These are phyloP conservation scores for Thecaphora thlaspeos DNA, from an alignment of 1,284 basidiomycete genomes.

Conservation along the genomic window DNA sequence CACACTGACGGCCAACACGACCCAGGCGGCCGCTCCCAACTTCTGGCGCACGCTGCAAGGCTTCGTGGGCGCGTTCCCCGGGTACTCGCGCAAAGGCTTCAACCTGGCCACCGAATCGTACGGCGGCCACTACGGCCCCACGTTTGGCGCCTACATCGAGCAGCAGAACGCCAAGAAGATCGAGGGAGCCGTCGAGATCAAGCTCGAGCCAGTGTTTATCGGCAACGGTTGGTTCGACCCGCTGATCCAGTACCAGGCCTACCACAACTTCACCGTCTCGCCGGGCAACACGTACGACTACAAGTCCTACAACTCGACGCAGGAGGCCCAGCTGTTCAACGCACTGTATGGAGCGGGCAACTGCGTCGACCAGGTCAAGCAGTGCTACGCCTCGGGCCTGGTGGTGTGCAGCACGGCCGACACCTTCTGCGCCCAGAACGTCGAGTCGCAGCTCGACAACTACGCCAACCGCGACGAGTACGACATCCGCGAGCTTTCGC, in stretches of 20 bases:
- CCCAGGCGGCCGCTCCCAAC: slow-evolving; percentile 40
- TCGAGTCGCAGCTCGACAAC: slow-evolving; percentile 29
- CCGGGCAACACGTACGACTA: slow-evolving; percentile 42
- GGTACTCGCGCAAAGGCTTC: slow-evolving; percentile 60
- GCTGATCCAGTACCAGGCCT: slow-evolving; percentile 36
- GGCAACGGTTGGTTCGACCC: slow-evolving; percentile 59
- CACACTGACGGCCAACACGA: slow-evolving; percentile 36
- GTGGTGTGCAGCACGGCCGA: slow-evolving; percentile 41
- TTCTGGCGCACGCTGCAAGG: slow-evolving; percentile 65
- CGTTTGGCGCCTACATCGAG: slow-evolving; percentile 63
- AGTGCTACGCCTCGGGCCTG: slow-evolving; percentile 27
- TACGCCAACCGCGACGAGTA: slow-evolving; percentile 39
- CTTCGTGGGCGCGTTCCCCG: slow-evolving; percentile 43
- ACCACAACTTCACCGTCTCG: slow-evolving; percentile 44
- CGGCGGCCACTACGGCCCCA: slow-evolving; percentile 64
- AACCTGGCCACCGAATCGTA: slow-evolving; percentile 65
- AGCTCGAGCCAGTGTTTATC: slow-evolving; percentile 67
- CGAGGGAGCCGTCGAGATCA: slow-evolving; percentile 62
- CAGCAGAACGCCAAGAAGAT: slow-evolving; percentile 65
- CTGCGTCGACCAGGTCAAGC: slow-evolving; percentile 38
- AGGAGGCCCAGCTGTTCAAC: slow-evolving; percentile 27
- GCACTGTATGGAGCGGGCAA: slow-evolving; percentile 36
- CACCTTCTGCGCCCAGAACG: slow-evolving; percentile 30
- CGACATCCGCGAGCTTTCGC: slow-evolving; percentile 39
- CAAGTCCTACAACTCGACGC: slow-evolving; percentile 25